Conservation (phyloP, 768 basidiomycete species). For the Leccinum disarticulatum region DNA sequence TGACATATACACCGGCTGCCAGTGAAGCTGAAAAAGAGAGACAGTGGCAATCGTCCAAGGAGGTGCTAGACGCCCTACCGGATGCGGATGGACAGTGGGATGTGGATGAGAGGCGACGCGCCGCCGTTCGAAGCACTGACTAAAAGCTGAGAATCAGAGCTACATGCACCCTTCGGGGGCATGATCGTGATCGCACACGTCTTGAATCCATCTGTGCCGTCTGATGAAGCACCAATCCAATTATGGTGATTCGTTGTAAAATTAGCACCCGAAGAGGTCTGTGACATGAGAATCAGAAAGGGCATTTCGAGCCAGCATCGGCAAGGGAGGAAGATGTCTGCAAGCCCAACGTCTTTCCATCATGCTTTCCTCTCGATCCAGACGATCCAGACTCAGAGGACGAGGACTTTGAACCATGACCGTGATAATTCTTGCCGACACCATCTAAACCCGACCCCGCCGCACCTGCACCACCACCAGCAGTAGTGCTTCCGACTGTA, state of each 20-base stretch:
- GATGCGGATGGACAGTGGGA: conserved; percentile 5
- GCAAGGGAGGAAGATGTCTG: background rate
- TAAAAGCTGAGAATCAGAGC: conserved; percentile 2
- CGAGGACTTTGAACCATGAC: too few relatives aligned
- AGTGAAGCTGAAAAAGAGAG: conserved; percentile 16
- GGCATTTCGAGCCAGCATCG: conserved; percentile 3
- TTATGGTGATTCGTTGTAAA: background rate
- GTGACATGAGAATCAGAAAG: conserved; percentile 23
- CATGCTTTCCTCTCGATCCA: conserved; percentile 1
- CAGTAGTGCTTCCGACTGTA: too few relatives aligned
- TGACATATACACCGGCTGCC: conserved; percentile 20
- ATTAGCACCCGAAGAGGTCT: background rate
- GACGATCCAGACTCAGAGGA: background rate
- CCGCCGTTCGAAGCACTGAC: background rate
- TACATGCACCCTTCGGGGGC: background rate
- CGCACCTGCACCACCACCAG: background rate
- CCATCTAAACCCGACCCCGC: too few relatives aligned
- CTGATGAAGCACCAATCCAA: too few relatives aligned
- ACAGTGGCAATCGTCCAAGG: conserved; percentile 17
- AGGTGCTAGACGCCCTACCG: conserved; percentile 7
- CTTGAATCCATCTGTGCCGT: too few relatives aligned
- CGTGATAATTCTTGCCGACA: too few relatives aligned
- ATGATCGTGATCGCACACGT: too few relatives aligned
- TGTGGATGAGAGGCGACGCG: conserved; percentile 12
- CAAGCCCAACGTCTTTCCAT: background rate